Base-by-base conservation (phyloP, 1,284 basidiomycete genomes). In the Ceratorhiza oryzae-sativae region DNA sequence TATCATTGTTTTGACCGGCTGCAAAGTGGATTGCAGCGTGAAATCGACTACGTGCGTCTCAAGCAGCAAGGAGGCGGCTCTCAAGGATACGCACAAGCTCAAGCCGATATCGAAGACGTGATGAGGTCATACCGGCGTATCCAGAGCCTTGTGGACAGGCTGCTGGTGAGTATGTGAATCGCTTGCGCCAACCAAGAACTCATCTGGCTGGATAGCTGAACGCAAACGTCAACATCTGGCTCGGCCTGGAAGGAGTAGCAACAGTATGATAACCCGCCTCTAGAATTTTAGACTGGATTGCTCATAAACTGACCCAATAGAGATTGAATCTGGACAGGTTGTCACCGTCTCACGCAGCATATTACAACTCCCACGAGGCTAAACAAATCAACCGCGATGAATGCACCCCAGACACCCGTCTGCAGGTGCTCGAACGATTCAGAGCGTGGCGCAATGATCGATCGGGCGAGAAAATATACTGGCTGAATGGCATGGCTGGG, bases 401-500 rank as follows among this genome's bases (percentile, higher is more conserved):
- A 25, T 74, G 73, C 20, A 58, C 72, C 13, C 41, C 55, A 10
- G 73, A 72, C 13, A 77, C 77, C 1, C 75, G 77, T 13, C 58
- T 59, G 3, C 46, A 56, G 15, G 61, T 75, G 6, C 49, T 77
- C 1, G 48, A 73, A 3, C 75, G 74, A 32, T 51, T 77, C 9
- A 27, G 53, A 5, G 48, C 12, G 1, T 77, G 75, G 77, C 55
- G 41, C 20, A 15, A 41, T 27, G 34, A 56, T 51, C 10, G 32
- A 2, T 32, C 10, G 18, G 62, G 45, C 12, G 71, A 65, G 5
- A 63, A 65, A 27, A 61, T 77, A n/a, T 77, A 72, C 62, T 77
- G 76, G 76, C 68, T 77, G 20, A 65, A 76, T 71, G 77, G 76
- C 20, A 70, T 75, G 48, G 76, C 77, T n/a, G 77, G 77, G 2